These are phyloP conservation scores for Vachellia pachyceras DNA, from an alignment of 306 rosid genomes.

Conservation along the genomic window DNA sequence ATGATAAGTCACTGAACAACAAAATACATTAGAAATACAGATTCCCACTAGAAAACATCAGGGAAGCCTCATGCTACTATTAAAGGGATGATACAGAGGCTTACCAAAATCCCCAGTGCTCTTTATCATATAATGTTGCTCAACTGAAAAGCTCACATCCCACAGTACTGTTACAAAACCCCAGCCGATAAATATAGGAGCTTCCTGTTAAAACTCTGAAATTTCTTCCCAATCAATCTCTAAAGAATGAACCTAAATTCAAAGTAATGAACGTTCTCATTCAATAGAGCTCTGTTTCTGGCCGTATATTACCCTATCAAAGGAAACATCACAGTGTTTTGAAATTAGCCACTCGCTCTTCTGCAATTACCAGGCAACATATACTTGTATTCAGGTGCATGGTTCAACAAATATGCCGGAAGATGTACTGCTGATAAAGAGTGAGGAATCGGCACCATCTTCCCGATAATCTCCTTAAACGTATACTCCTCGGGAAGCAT, in stretches of 20 bases:
- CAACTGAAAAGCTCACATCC: conserved; percentile 44
- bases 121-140: conserved; percentile 24
- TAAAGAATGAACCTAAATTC: conserved; percentile 44
- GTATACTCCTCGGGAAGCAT: conserved; percentile 92
- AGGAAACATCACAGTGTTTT: neutral
- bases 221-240: conserved; percentile 39
- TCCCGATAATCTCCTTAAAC: conserved; percentile 81
- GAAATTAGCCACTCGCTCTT: conserved; percentile 74
- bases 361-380: conserved; percentile 82
- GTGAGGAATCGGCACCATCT: conserved; percentile 83
- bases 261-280: conserved; percentile 44
- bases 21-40: conserved; percentile 46
- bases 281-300: conserved; percentile 32
- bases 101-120: conserved; percentile 36
- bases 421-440: conserved; percentile 86
- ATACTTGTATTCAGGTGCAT: conserved; percentile 68
- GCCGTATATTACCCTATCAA: conserved; percentile 35
- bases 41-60: conserved; percentile 50
- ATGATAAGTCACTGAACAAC: neutral
- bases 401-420: conserved; percentile 68
- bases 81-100: conserved; percentile 51
- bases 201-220: conserved; percentile 36
- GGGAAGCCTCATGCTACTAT: conserved; percentile 46
- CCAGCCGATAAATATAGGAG: conserved; percentile 39
- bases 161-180: conserved; percentile 36